Evolutionary conservation across 2,329 filamentous ascomycete genomes (phyloP), one percentile per base, ranked within the genome.

Genomic region (Huntiella moniliformis): DNA sequence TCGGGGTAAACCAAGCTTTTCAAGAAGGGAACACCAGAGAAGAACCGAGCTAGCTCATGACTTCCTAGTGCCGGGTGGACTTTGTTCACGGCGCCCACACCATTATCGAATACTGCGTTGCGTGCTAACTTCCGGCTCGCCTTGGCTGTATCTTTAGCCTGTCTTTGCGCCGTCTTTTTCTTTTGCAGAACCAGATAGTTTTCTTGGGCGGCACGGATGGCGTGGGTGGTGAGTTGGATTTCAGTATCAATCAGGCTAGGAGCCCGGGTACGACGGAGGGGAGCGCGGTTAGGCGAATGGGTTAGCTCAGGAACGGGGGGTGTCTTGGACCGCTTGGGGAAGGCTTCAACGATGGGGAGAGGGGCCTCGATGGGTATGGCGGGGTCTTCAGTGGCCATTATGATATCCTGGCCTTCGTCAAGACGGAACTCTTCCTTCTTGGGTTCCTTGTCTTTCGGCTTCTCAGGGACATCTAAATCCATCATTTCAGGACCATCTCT

Each of bases 141-240:
- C 57, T 52, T 8, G 48, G 40, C 0, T 59, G 59, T 32, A 56
- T 54, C 38, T 15, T 47, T 48, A 3, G 38, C 54, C 45, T 47
- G 50, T 44, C 59, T 60, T 46, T 50, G 55, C 35, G 51, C 52
- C 13, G 53, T 57, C 3, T 46, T 16, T 10, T 40, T 17, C 22
- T 59, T 53, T 73, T 83, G 86, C 52, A 77, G 79, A 8, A 57
- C 51, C 5, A 64, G 49, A 47, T 73, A 73, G 36, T 66, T 54
- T 1, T 52, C 61, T 41, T 68, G 55, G 44, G 61, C 58, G 10
- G 51, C 16, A 11, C 38, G 36, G 17, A 53, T 47, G 59, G 54
- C 28, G 54, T 52, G 6, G 55, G 51, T 38, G 64, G 61, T 5
- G 53, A 52, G 15, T 50, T 48, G 36, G 7, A 43, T 42, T 34